These are phyloP conservation scores for Colletotrichum brevisporum DNA, from an alignment of 2,329 filamentous ascomycete species.

Conservation along the genomic window DNA sequence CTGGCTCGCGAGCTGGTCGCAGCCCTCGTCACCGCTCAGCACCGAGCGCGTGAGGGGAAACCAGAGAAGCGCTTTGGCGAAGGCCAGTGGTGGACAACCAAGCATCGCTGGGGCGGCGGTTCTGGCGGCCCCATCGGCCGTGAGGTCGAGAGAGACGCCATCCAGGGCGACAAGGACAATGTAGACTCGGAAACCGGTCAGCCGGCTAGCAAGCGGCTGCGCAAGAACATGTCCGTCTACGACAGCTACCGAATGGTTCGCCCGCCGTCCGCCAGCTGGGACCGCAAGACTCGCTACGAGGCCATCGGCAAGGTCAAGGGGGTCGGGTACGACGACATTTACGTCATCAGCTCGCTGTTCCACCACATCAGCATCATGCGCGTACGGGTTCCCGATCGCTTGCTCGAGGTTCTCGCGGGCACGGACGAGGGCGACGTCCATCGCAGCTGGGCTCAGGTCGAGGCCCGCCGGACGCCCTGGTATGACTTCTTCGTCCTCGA, in stretches of 20 bases:
- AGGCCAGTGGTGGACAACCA: slow-evolving; percentile 73
- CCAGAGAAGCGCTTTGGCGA: slow-evolving; percentile 70
- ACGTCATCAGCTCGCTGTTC: slow-evolving; percentile 72
- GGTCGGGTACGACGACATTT: slow-evolving; percentile 71
- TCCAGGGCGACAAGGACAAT: slow-evolving; percentile 63
- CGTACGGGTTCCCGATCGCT: slow-evolving; percentile 68
- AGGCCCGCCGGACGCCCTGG: slow-evolving; percentile 72
- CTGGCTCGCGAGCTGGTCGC: slow-evolving; percentile 73
- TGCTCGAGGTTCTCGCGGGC: slow-evolving; percentile 69
- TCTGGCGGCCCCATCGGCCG: slow-evolving; percentile 74
- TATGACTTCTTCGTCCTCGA: slow-evolving; percentile 70
- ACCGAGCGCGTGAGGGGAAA: slow-evolving; percentile 71
- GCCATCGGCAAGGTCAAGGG: slow-evolving; percentile 67
- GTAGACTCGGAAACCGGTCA: slow-evolving; percentile 42
- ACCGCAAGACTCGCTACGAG: slow-evolving; percentile 70
- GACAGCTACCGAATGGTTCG: slow-evolving; percentile 75
- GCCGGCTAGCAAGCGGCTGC: slow-evolving; percentile 61
- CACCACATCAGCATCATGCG: slow-evolving; percentile 73
- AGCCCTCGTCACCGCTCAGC: slow-evolving; percentile 74
- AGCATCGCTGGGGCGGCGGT: slow-evolving; percentile 74
- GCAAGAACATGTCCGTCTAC: slow-evolving; percentile 71
- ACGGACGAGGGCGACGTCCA: slow-evolving; percentile 51
- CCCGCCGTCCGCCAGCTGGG: slow-evolving; percentile 71
- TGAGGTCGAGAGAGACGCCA: slow-evolving; percentile 66
- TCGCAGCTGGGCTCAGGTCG: slow-evolving; percentile 66